Base-by-base conservation (phyloP, 257 asterid species). In the Penstemon barbatus region DNA sequence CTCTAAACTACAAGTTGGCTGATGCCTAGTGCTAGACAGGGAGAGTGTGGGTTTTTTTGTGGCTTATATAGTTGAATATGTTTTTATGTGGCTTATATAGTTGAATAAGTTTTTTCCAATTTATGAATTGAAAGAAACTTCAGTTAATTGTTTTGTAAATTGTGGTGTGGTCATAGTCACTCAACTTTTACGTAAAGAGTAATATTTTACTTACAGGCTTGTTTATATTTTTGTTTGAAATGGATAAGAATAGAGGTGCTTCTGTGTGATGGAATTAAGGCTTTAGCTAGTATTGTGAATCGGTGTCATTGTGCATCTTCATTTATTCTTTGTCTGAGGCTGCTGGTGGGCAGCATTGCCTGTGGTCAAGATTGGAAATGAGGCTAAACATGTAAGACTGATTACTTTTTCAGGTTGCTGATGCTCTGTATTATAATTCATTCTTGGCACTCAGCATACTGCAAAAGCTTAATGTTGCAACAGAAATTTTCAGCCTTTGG, bases 401-500 rank as follows among this genome's bases (percentile, higher is more conserved):
- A 59, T 68, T 11, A 6, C 42, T 63, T 67, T 61, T 75, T 76
- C 85, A 93, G 99, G 86, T 93, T 61, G 96, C 99, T 71, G 97
- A 87, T 81, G 92, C 96, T 77, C 90, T 93, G 46, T 93, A 87
- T 76, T 93, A 93, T 66, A 93, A 93, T 82, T 80, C 99, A 54
- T 68, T 81, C 7, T 71, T 89, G 75, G 77, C 96, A 1, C 92
- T 91, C 70, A 80, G 54, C 83, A 83, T 91, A 75, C 78, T 93
- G 72, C 96, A 93, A 80, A 93, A 87, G 84, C 96, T 90, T 67
- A 90, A 87, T 65, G 85, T 89, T 70, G 90, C 96, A 63, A 80
- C 97, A 8, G 95, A 93, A 66, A 84, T 93, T 63, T 93, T 93
- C 81, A 86, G 73, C 84, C 97, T 90, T 66, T 93, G 99, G 99